Evolutionary conservation across 2,329 filamentous ascomycete genomes (phyloP), one percentile per base, ranked within the genome.

Genomic region (Curvularia spicifera): DNA sequence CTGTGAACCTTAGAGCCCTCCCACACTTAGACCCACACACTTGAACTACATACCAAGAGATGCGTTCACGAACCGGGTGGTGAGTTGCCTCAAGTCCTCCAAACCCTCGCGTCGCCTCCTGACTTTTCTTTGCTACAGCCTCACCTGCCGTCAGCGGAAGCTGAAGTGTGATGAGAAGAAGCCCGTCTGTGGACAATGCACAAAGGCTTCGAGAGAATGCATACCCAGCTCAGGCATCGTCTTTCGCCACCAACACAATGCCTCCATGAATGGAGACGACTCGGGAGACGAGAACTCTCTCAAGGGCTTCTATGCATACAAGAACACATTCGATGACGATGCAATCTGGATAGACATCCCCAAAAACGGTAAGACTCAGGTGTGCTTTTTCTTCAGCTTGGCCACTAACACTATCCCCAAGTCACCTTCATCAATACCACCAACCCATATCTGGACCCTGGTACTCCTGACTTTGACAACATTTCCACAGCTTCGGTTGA

Each of bases 161-260:
- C 80, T 88, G 61, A 88, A 88, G 78, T 89, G 86, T 74, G 84
- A 87, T 67, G 86, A 88, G 73, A 81, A 82, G 70, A 85, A 84
- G 63, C 86, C 86, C 10, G 73, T 82, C 37, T 89, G 86, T 69
- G 81, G 83, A 33, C 85, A 87, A 72, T 89, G 86, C 73, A 78
- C 78, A 68, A 86, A 87, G 72, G 86, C 84, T 5, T 82, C 81
- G 47, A 80, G 86, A 65, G 81, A 86, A 73, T 89, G 86, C 73
- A 78, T 84, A 45, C 84, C 84, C 24, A 86, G 84, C 68, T 85
- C 85, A 61, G 86, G 85, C 51, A 83, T 89, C 65, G 84, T 88
- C 44, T 89, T 89, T 68, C 84, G 87, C 54, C 87, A 89, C 73
- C 86, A 89, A 69, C 87, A 89, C 75, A 89, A 89, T 81, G 86